Evolutionary conservation across 2,329 filamentous ascomycete species (phyloP), one percentile per base, ranked within the genome.

Genomic region (Claviceps capensis): DNA sequence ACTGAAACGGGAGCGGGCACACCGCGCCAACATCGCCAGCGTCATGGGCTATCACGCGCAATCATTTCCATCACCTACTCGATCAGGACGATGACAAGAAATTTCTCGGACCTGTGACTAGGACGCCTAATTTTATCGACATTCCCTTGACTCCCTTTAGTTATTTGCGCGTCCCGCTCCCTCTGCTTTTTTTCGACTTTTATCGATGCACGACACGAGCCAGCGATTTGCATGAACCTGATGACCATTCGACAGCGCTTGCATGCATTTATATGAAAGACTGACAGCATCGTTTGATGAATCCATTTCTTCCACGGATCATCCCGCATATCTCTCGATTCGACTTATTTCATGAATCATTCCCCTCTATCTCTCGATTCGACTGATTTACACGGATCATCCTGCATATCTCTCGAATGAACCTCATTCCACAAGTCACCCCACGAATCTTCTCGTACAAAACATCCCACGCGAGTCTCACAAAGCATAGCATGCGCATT

Each of bases 1-100:
- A 16, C 67, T 81, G 34, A 76, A 77, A 63, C 68, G 70, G 52
- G 72, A 69, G 58, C 69, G 70, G 36, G 67, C 67, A 48, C 59
- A 58, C 45, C 63, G 66, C 40, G 60, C 59, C 40, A 66, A 57
- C 51, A 58, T 63, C 50, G 55, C 58, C 50, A 66, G 62, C 48
- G 55, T 60, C 48, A 57, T 58, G 13, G 62, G 59, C 38, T 55
- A 63, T 44, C 59, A 61, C 51, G 60, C 63, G 4, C 58, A 62
- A 14, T 58, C 60, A 38, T 49, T 59, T 17, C 56, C 59, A 17
- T 60, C 63, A 14, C 55, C 55, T 41, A 46, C 54, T 19, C 56
- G 56, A 34, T 34, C 30, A 34, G 30, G 9, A 34, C 9, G 30
- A 48, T 59, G 47, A 55, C 42, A 38, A 11, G 38, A 23, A n/a